Evolutionary conservation across 345 rosid species (phyloP), one percentile per base, ranked within the genome.

Genomic region (Ricinus communis): DNA sequence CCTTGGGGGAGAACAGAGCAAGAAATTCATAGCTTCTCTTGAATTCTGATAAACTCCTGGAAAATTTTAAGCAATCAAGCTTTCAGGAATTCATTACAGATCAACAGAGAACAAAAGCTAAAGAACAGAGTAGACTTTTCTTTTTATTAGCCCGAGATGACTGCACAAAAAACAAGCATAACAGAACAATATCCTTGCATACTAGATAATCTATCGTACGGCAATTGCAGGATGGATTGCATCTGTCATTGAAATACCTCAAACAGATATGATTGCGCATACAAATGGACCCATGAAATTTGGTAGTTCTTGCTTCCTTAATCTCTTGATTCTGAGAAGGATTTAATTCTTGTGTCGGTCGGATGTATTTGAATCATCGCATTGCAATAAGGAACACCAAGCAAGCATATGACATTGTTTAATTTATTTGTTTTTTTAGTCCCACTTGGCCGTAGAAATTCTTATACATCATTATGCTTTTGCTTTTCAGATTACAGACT

Each of bases 341-440:
- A 30, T 1, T 4, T n/a, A n/a, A n/a, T n/a, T n/a, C n/a, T 13
- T 30, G 18, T 27, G 10, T 28, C n/a, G 19, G 38, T 56, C 36
- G 28, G 61, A 3, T 27, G 14, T 15, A 58, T 58, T 10, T 15
- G 27, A 56, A 0, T 4, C 19, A 56, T 30, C 28, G n/a, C 10
- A 14, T 15, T 9, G 14, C 18, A 28, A 30, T 33, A 33, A 5
- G 38, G 8, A 62, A 62, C 5, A 38, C 30, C 30, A 40, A 62
- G 66, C 30, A 40, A 62, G 66, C 66, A 62, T 40, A 40, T 36
- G 49, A 25, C 66, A 62, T 38, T 21, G n/a, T 62, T 33, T 33
- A 33, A 33, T 6, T 2, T 7, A 51, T 51, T 19, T 16, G 10
- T 16, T 52, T 5, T 54, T 54, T 54, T 11, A 54, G 31, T 31